Evolutionary conservation across 805 yeast genomes (phyloP).

Genomic region (Limtongozyma cylindracea): DNA sequence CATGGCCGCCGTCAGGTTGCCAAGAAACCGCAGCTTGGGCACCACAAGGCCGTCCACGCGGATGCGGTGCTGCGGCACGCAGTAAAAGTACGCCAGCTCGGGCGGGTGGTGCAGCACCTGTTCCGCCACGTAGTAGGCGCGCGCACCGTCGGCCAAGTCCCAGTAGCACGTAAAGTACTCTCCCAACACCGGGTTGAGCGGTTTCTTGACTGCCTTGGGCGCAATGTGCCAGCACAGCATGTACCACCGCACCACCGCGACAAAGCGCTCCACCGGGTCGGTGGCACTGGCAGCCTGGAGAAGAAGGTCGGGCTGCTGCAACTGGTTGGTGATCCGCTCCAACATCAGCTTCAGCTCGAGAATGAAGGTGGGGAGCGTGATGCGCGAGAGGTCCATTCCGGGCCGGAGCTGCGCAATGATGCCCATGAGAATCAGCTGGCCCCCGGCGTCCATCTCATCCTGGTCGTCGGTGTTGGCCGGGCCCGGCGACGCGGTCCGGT

Average conservation of each 20-base stretch:
- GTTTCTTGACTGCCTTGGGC: constrained; percentile 95
- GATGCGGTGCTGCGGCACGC: constrained; percentile 57
- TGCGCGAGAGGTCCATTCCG: constrained; percentile 73
- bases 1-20: constrained; percentile 90
- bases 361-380: constrained; percentile 87
- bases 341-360: constrained; percentile 89
- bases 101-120: constrained; percentile 99
- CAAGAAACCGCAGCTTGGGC: constrained; percentile 74
- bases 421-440: constrained; percentile 66
- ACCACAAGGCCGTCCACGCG: constrained; percentile 75
- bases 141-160: constrained; percentile 47
- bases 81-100: constrained; percentile 75
- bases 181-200: constrained; percentile 84
- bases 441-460: constrained; percentile 81
- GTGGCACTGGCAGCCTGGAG: constrained; percentile 34
- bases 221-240: constrained; percentile 95
- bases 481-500: no score
- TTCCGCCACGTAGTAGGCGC: constrained; percentile 73
- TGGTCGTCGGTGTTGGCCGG: constrained; percentile 14
- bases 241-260: constrained; percentile 68
- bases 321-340: constrained; percentile 78
- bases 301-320: constrained; percentile 56
- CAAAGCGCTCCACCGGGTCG: constrained; percentile 44
- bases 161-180: constrained; percentile 82
- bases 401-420: constrained; percentile 83